These are phyloP conservation scores for Aspergillus nanangensis DNA, from an alignment of 495 filamentous ascomycete species.

Conservation along the genomic window DNA sequence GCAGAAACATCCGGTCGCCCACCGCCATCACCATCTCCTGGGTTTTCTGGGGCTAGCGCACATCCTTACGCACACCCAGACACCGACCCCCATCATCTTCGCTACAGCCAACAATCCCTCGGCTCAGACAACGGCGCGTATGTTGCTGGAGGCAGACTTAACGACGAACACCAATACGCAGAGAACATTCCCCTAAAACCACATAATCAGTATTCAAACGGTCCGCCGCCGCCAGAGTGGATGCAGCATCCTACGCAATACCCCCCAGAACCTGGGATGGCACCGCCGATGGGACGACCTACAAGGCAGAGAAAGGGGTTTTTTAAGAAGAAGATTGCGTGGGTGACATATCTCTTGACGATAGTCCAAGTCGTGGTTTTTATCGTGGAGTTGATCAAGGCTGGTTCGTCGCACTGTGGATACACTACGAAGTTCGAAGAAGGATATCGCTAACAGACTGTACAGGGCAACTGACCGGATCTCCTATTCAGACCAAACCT, in stretches of 20 bases:
- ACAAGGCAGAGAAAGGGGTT: conserved; percentile 40
- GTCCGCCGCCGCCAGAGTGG: conserved; percentile 25
- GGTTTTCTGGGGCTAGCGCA: conserved; percentile 24
- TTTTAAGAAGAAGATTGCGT: conserved; percentile 62
- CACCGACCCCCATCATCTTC: conserved; percentile 29
- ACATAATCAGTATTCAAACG: conserved; percentile 27
- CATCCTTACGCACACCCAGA: conserved; percentile 24
- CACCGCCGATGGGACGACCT: conserved; percentile 12
- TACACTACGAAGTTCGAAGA: background rate
- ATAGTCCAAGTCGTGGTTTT: conserved; percentile 80
- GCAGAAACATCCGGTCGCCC: conserved; percentile 25
- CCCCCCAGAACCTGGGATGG: conserved; percentile 25
- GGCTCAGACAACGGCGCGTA: conserved; percentile 32
- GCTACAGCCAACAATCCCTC: conserved; percentile 39
- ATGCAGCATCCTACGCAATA: conserved; percentile 42
- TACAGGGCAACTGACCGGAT: conserved; percentile 40
- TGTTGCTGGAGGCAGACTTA: conserved; percentile 23
- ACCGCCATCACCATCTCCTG: conserved; percentile 19
- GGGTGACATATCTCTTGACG: conserved; percentile 79
- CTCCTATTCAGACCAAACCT: conserved; percentile 81
- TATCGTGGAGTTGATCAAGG: conserved; percentile 80
- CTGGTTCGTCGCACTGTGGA: conserved; percentile 49
- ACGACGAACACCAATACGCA: conserved; percentile 42
- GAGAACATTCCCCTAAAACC: conserved; percentile 50
- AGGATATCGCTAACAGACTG: conserved; percentile 9